Base-by-base conservation (phyloP, 108 stramenopile species). In the Chaetoceros muelleri region DNA sequence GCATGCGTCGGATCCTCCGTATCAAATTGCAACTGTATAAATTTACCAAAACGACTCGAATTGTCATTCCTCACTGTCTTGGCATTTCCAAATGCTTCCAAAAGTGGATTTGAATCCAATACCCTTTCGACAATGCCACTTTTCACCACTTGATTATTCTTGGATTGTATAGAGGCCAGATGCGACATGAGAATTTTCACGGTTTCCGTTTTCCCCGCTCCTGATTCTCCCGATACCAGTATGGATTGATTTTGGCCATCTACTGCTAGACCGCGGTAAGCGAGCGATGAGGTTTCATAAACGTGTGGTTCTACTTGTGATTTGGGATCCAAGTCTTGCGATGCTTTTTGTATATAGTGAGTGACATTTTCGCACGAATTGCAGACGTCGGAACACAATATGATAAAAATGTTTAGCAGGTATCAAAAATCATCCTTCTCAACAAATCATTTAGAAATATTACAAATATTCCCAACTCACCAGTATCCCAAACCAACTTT, bases 131-230 rank as follows among this genome's bases (percentile, higher is more conserved):
- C 85, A 54, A 75, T 72, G 2, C 61, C 58, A 21, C 22, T 17
- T 44, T 58, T 19, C 31, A 57, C 58, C 29, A 59, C 63, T 53
- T 2, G 64, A 66, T 19, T 65, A 46, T 16, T 55, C 54, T 57
- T 57, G 57, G 1, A 24, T 60, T 87, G 83, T 19, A 91, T 70
- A 30, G 74, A 70, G 16, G 94, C 87, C 23, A 95, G 58, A 71
- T 89, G 82, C 28, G 81, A 75, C 85, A 95, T 85, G 3, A 90
- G 74, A 61, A 90, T 88, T 62, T 95, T 95, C 59, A 92, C 91
- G 8, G 88, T 90, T 75, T 95, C 94, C 0, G 94, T 95, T 67
- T 95, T 95, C 21, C 94, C 94, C 24, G 94, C 94, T 24, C 94
- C 94, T 22, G 75, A 77, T 60, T 95, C 94, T 30, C 94, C 94